Base-by-base conservation (phyloP, 2,329 filamentous ascomycete species). In the Fusarium illudens region DNA sequence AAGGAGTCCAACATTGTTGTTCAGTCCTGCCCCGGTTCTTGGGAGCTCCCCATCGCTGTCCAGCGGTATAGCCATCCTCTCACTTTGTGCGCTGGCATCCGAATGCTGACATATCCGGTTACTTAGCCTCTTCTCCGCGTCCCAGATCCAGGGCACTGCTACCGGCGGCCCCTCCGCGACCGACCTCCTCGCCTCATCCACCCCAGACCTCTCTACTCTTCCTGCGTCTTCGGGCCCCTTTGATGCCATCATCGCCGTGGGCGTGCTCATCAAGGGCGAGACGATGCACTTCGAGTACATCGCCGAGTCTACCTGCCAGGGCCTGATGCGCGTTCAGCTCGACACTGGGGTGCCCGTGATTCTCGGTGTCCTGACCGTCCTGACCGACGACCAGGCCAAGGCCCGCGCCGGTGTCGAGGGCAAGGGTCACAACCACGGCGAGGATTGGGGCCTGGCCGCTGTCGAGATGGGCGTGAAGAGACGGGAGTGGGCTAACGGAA, bases 281-380 rank as follows among this genome's bases (percentile, higher is more conserved):
- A 98, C 96, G 7, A 97, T 97, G 94, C 96, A 99, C 82, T 99
- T 99, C 76, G 96, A 99, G 82, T 98, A 99, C 83, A 99, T 99
- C 74, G 87, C 94, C 39, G 96, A 98, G 69, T 89, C 93, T 37
- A 94, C 96, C 7, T 93, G 90, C 60, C 93, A 97, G 65, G 96
- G 93, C 7, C 85, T 99, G 64, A 99, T 99, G 96, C 90, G 93
- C 68, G 90, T 98, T 62, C 94, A 97, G 79, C 84, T 98, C 58
- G 95, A 99, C 78, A 90, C 89, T 10, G 92, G 93, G 44, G 88
- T 97, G 52, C 96, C 96, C 30, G 91, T 99, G 62, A 88, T 98
- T 62, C 97, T 98, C 79, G 95, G 96, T 13, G 84, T 98, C 73
- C 83, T 99, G 79, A 99, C 96, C 20, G 89, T 98, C 52, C 82